A percentile compares a stretch with the other conserved stretches of the same genome.
These are phyloP conservation scores for Pseudopithomyces chartarum DNA, from an alignment of 2,329 filamentous ascomycete species.

Conservation along the genomic window DNA sequence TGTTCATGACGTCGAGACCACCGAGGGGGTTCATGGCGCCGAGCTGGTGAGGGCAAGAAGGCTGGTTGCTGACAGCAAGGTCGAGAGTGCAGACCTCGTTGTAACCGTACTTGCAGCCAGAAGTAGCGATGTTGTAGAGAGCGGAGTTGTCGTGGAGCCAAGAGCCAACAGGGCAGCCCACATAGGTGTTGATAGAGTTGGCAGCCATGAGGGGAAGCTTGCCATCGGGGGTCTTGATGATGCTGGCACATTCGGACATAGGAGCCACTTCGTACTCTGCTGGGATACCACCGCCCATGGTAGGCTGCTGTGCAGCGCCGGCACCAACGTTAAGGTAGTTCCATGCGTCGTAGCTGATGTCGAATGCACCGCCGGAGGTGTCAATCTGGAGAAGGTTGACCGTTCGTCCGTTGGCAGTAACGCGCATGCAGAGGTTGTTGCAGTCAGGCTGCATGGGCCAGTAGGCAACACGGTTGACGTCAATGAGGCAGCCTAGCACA, in stretches of 20 bases:
- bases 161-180: slow-evolving; percentile 17
- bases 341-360: slow-evolving; percentile 67
- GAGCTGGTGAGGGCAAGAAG: slow-evolving; percentile 27
- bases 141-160: slow-evolving; percentile 16
- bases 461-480: slow-evolving; percentile 66
- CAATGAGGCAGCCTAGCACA: slow-evolving; percentile 64
- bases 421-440: slow-evolving; percentile 62
- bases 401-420: slow-evolving; percentile 56
- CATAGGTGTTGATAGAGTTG: slow-evolving; percentile 20
- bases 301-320: slow-evolving; percentile 53
- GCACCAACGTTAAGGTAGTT: slow-evolving; percentile 61
- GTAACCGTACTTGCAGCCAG: slow-evolving; percentile 38
- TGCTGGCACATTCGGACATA: slow-evolving; percentile 54
- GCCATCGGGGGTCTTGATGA: slow-evolving; percentile 46
- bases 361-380: slow-evolving; percentile 60
- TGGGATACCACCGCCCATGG: slow-evolving; percentile 55
- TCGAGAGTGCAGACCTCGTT: slow-evolving; percentile 34
- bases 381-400: slow-evolving; percentile 65
- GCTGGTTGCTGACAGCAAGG: slow-evolving; percentile 32
- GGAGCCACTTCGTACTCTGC: slow-evolving; percentile 59
- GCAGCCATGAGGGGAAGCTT: slow-evolving; percentile 21
- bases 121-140: slow-evolving; percentile 57
- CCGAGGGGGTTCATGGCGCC: slow-evolving; percentile 25
- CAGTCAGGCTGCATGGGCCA: slow-evolving; percentile 62
- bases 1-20: slow-evolving; percentile 24